phyloP scores from a whole-genome alignment of 2,329 filamentous ascomycete genomes.

The Colletotrichum orbiculare region DNA sequence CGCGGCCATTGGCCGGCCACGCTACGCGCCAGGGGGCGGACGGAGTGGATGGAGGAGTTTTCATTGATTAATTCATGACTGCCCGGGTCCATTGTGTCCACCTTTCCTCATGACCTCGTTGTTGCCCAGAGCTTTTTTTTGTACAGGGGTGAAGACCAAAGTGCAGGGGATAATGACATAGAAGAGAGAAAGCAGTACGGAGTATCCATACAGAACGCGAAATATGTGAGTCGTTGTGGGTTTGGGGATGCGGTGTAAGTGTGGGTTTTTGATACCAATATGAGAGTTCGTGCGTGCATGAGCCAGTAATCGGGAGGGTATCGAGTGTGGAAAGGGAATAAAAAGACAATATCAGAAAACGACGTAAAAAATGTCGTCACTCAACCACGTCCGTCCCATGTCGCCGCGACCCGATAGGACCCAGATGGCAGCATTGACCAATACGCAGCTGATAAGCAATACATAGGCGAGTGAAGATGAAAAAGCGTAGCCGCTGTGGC shows the following conservation, averaged over 20 bases:
- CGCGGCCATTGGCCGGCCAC: constrained; percentile 27
- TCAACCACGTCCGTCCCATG: constrained; percentile 26
- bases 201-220: no score
- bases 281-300: constrained; percentile 19
- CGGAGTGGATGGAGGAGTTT: constrained; percentile 35
- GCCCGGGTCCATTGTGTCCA: constrained; percentile 33
- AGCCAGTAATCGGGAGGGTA: constrained; percentile 25
- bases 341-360: background rate
- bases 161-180: constrained; percentile 26
- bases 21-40: constrained; percentile 27
- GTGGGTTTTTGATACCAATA: constrained; percentile 12
- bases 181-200: constrained; percentile 11
- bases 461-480: background rate
- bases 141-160: constrained; percentile 29
- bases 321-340: constrained; percentile 16
- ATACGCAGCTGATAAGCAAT: constrained; percentile 15
- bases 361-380: constrained; percentile 29
- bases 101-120: constrained; percentile 34
- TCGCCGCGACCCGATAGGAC: constrained; percentile 32
- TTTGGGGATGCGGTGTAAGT: constrained; percentile 2
- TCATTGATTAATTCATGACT: constrained; percentile 35
- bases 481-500: constrained; percentile 11
- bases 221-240: constrained; percentile 32
- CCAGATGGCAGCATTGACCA: constrained; percentile 14
- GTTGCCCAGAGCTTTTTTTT: constrained; percentile 24